A percentile compares a stretch with the other conserved stretches of the same genome.
These are phyloP conservation scores for Vitis hybrid DNA, from an alignment of 177 flowering plant species.

Conservation along the genomic window DNA sequence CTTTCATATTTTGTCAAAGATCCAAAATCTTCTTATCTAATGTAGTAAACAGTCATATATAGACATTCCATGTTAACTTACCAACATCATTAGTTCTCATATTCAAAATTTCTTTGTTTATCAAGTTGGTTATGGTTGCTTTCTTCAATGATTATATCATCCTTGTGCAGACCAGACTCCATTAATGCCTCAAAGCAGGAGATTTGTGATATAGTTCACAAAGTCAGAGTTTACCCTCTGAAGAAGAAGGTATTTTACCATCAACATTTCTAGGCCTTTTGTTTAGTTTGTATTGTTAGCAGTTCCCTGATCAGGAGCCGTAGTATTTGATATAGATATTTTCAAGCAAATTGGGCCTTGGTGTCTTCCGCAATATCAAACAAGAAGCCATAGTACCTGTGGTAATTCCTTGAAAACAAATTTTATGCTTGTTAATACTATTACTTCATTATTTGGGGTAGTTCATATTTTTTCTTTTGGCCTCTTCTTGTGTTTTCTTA, in stretches of 20 bases:
- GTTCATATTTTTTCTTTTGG: no score
- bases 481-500: neutral
- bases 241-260: constrained; percentile 24
- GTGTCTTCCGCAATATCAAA: constrained; percentile 6
- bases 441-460: neutral
- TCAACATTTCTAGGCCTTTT: neutral
- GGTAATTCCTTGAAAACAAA: neutral
- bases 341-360: constrained; percentile 10
- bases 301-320: neutral
- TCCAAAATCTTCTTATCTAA: neutral
- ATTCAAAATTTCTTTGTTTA: neutral
- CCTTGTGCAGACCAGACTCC: constrained; percentile 18
- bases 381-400: neutral
- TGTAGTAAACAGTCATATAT: neutral
- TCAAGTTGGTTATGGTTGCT: neutral
- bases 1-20: neutral
- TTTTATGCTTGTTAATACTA: neutral
- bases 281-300: neutral
- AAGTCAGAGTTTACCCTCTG: constrained; percentile 6
- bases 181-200: constrained; percentile 10
- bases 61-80: no score
- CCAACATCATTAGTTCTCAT: neutral
- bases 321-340: neutral
- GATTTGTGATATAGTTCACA: constrained; percentile 10
- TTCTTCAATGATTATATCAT: neutral